Conservation (phyloP, 2,329 filamentous ascomycete genomes). For the Aspergillus arachidicola region DNA sequence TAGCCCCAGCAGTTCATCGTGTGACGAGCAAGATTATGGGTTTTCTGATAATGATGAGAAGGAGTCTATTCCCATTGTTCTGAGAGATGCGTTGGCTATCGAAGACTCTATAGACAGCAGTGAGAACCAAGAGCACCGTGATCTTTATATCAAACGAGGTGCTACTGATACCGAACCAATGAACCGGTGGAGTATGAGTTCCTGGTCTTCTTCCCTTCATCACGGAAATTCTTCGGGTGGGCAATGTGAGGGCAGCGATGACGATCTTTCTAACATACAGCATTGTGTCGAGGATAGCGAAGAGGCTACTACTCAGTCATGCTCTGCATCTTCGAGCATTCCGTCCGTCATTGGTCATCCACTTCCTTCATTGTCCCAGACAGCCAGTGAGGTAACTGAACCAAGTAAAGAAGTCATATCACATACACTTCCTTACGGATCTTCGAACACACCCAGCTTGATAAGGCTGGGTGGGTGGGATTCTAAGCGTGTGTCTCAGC, state of each 20-base stretch:
- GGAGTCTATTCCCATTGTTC: slow-evolving; percentile 60
- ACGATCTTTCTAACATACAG: slow-evolving; percentile 35
- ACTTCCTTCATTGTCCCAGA: background rate
- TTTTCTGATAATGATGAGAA: slow-evolving; percentile 53
- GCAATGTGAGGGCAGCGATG: slow-evolving; percentile 40
- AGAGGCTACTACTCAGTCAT: slow-evolving; percentile 35
- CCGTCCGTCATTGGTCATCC: slow-evolving; percentile 42
- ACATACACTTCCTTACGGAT: slow-evolving; percentile 45
- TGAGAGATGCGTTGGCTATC: slow-evolving; percentile 49
- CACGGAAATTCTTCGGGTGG: slow-evolving; percentile 39
- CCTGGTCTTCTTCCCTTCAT: slow-evolving; percentile 47
- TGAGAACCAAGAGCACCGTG: slow-evolving; percentile 32
- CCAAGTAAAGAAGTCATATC: slow-evolving; percentile 30
- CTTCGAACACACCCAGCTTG: slow-evolving; percentile 54
- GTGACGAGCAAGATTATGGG: slow-evolving; percentile 40
- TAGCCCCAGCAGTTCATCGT: slow-evolving; percentile 45
- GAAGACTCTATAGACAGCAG: slow-evolving; percentile 36
- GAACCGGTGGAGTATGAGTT: slow-evolving; percentile 48
- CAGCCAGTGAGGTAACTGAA: background rate
- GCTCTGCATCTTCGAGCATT: slow-evolving; percentile 37
- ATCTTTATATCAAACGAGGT: slow-evolving; percentile 24
- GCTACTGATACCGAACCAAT: slow-evolving; percentile 24
- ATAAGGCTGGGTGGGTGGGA: slow-evolving; percentile 58
- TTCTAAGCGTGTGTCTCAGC: slow-evolving; percentile 56
- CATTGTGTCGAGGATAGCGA: slow-evolving; percentile 30